Evolutionary conservation across 495 filamentous ascomycete species (phyloP).

Genomic region (Aspergillus panamensis): DNA sequence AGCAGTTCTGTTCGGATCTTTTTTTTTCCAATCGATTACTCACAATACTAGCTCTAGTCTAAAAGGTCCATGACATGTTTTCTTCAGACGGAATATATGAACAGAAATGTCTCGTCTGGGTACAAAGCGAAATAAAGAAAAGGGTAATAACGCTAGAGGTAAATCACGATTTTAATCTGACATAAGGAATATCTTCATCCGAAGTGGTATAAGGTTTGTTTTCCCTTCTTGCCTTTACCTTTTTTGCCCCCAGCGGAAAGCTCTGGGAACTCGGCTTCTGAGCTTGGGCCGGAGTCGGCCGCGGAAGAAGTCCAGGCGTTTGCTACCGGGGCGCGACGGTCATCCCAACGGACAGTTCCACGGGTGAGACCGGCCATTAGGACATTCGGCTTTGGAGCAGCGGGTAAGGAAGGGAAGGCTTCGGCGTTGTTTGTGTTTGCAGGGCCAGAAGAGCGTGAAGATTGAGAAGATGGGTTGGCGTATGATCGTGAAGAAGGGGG

Average conservation of each 20-base stretch:
- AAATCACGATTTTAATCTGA: neutral
- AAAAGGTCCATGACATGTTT: neutral
- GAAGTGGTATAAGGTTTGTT: constrained; percentile 67
- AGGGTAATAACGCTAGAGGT: neutral
- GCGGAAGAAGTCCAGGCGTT: constrained; percentile 47
- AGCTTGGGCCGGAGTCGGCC: constrained; percentile 11
- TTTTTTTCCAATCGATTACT: neutral
- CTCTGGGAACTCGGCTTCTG: constrained; percentile 35
- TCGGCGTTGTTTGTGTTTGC: constrained; percentile 32
- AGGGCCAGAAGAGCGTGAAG: constrained; percentile 24
- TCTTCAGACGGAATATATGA: neutral
- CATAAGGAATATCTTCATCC: constrained; percentile 29
- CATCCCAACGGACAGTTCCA: constrained; percentile 66
- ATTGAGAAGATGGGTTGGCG: constrained; percentile 30
- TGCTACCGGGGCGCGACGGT: constrained; percentile 36
- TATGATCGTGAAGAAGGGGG: constrained; percentile 30
- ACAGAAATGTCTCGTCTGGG: too few species aligned
- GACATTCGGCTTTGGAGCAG: constrained; percentile 71
- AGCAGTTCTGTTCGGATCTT: neutral
- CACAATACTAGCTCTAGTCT: neutral
- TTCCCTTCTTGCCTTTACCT: constrained; percentile 76
- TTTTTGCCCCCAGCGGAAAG: constrained; percentile 52
- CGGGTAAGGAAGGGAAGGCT: constrained; percentile 78
- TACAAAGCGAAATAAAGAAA: neutral
- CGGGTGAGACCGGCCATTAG: constrained; percentile 76